Conservation (phyloP, 768 basidiomycete species). For the Arthromyces matolae region DNA sequence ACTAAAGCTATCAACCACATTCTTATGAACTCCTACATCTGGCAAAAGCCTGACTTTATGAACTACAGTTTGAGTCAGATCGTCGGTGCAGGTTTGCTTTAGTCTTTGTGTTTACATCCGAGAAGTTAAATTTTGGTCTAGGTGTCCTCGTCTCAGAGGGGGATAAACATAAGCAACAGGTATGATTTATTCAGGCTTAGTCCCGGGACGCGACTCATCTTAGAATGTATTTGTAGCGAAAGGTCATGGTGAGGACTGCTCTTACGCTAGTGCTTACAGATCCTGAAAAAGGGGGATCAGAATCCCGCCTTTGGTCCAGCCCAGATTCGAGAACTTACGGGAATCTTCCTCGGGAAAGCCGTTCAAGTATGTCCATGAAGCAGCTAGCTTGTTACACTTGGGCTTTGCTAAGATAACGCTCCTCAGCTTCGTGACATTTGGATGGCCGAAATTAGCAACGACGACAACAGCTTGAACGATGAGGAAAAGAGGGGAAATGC, state of each 20-base stretch:
- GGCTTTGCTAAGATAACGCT: background rate
- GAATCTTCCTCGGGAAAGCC: slow-evolving; percentile 55
- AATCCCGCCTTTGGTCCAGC: slow-evolving; percentile 66
- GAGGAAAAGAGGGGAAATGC: slow-evolving; percentile 17
- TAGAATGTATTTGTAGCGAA: slow-evolving; percentile 28
- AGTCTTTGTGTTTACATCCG: background rate
- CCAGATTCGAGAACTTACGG: slow-evolving; percentile 55
- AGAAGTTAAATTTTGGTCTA: slow-evolving; percentile 15
- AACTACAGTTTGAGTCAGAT: slow-evolving; percentile 37
- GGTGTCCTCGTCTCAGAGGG: slow-evolving; percentile 51
- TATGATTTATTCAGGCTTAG: slow-evolving; percentile 10
- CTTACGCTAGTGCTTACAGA: background rate
- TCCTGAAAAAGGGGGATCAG: slow-evolving; percentile 23
- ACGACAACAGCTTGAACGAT: slow-evolving; percentile 20
- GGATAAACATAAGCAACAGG: slow-evolving; percentile 47
- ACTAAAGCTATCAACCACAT: slow-evolving; percentile 58
- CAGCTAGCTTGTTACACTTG: background rate
- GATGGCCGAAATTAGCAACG: slow-evolving; percentile 32
- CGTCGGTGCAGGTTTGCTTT: slow-evolving; percentile 37
- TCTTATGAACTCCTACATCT: slow-evolving; percentile 50
- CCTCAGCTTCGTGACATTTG: slow-evolving; percentile 47
- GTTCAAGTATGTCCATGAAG: slow-evolving; percentile 35
- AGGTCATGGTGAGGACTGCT: slow-evolving; percentile 45
- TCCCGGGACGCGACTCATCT: background rate
- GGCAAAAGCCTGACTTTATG: slow-evolving; percentile 47